phyloP scores from a whole-genome alignment of 2,329 filamentous ascomycete species.

The Zasmidium angulare region DNA sequence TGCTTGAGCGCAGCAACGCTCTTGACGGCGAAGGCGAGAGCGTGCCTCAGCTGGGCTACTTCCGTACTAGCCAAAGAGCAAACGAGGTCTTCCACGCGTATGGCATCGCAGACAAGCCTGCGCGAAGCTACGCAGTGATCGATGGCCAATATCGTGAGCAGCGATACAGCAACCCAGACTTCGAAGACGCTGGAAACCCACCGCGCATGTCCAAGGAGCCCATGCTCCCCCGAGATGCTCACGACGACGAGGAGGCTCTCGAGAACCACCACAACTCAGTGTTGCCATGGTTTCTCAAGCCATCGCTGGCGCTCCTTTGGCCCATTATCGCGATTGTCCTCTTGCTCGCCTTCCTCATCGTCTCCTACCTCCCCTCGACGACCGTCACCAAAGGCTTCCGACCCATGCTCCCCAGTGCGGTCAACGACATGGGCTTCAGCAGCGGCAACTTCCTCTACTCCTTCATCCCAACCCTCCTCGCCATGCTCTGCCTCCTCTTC shows the following conservation, averaged over 20 bases:
- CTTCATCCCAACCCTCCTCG: conserved; percentile 69
- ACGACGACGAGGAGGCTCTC: conserved; percentile 3
- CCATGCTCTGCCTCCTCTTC: conserved; percentile 64
- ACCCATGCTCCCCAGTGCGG: conserved; percentile 60
- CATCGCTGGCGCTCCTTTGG: conserved; percentile 65
- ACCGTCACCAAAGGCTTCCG: conserved; percentile 69
- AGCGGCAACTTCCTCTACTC: conserved; percentile 84
- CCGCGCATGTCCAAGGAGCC: conserved; percentile 47
- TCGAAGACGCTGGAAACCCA: conserved; percentile 32
- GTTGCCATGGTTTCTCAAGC: conserved; percentile 73
- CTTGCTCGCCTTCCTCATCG: conserved; percentile 68
- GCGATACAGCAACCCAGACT: conserved; percentile 29
- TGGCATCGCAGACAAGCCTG: conserved; percentile 61
- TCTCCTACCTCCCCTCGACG: conserved; percentile 70
- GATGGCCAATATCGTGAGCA: conserved; percentile 51
- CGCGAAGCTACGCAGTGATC: conserved; percentile 52
- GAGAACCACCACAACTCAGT: conserved; percentile 10
- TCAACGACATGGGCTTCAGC: conserved; percentile 64
- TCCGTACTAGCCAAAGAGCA: conserved; percentile 66
- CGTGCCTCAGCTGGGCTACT: conserved; percentile 75
- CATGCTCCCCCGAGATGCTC: conserved; percentile 24
- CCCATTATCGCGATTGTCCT: conserved; percentile 61
- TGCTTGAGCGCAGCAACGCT: conserved; percentile 79
- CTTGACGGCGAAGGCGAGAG: conserved; percentile 57
- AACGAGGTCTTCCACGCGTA: conserved; percentile 75